Percentiles rank a stretch among this genome's conserved stretches.
These are phyloP conservation scores for Heliosperma pusillum DNA, from an alignment of 148 eudicot species.

Conservation along the genomic window DNA sequence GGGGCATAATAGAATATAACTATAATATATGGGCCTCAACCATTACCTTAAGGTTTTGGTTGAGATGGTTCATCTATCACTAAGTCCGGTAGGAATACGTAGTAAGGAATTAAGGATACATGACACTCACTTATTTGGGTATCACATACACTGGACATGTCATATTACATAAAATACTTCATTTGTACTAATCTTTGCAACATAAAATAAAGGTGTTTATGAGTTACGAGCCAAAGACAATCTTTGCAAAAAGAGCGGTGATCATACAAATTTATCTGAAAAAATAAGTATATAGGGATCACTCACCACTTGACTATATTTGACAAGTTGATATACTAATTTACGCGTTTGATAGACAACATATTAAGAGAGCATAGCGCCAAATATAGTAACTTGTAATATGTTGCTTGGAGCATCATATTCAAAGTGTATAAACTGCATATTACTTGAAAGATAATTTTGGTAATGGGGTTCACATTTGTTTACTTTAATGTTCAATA, in stretches of 20 bases:
- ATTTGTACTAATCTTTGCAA: too few species aligned
- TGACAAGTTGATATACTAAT: neutral
- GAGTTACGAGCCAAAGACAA: too few species aligned
- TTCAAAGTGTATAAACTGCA: neutral
- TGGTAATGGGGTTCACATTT: neutral
- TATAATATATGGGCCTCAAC: too few species aligned
- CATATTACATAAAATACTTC: neutral
- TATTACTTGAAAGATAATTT: neutral
- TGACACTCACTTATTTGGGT: neutral
- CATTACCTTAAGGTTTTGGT: too few species aligned
- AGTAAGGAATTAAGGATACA: neutral
- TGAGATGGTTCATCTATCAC: too few species aligned
- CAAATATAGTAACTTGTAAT: too few species aligned
- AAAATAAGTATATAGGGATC: neutral
- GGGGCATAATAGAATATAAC: too few species aligned
- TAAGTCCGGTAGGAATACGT: neutral
- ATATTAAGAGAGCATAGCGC: neutral
- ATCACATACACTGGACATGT: neutral
- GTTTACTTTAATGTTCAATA: neutral
- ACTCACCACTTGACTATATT: neutral
- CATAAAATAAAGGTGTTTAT: too few species aligned
- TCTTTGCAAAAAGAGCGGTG: too few species aligned
- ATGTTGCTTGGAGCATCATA: neutral
- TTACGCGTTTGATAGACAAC: neutral
- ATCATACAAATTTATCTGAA: too few species aligned